Conservation (phyloP, 2,329 filamentous ascomycete species). For the Fusarium temperatum region DNA sequence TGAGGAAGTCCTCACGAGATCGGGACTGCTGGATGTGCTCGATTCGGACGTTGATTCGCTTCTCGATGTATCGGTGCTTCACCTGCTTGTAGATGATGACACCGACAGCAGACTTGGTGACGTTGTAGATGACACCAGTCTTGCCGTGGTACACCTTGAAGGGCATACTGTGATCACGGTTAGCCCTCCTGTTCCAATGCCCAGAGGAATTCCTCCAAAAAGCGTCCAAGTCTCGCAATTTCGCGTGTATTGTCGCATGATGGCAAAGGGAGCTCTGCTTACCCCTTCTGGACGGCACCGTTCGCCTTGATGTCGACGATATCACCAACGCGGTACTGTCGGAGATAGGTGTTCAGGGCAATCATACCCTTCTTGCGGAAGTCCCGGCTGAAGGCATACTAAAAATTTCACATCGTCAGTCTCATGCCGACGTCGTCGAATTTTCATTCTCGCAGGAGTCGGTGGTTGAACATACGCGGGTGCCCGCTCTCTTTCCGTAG, state of each 20-base stretch:
- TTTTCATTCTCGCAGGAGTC: slow-evolving; percentile 13
- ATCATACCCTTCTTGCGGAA: slow-evolving; percentile 98
- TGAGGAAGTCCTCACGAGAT: slow-evolving; percentile 96
- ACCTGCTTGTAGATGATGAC: slow-evolving; percentile 99
- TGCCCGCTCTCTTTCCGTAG: slow-evolving; percentile 86
- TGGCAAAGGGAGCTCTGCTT: slow-evolving; percentile 52
- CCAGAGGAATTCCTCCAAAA: slow-evolving; percentile 8
- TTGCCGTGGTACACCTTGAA: slow-evolving; percentile 99
- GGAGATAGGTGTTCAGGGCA: slow-evolving; percentile 91
- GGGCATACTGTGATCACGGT: slow-evolving; percentile 77
- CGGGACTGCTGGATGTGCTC: slow-evolving; percentile 96
- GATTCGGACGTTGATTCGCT: slow-evolving; percentile 98
- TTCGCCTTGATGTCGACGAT: slow-evolving; percentile 99
- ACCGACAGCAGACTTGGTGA: slow-evolving; percentile 96
- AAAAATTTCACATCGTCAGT: slow-evolving; percentile 41
- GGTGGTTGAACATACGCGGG: slow-evolving; percentile 70
- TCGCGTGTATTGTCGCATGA: slow-evolving; percentile 22
- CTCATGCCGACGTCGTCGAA: slow-evolving; percentile 43
- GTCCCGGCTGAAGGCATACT: slow-evolving; percentile 92
- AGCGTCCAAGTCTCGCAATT: slow-evolving; percentile 25
- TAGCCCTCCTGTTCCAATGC: slow-evolving; percentile 41
- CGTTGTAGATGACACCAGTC: slow-evolving; percentile 98
- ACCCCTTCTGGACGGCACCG: slow-evolving; percentile 98
- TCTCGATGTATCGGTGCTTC: slow-evolving; percentile 99
- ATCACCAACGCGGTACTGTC: slow-evolving; percentile 95